These are phyloP conservation scores for Scedosporium dehoogii DNA, from an alignment of 2,329 filamentous ascomycete genomes.

Conservation along the genomic window DNA sequence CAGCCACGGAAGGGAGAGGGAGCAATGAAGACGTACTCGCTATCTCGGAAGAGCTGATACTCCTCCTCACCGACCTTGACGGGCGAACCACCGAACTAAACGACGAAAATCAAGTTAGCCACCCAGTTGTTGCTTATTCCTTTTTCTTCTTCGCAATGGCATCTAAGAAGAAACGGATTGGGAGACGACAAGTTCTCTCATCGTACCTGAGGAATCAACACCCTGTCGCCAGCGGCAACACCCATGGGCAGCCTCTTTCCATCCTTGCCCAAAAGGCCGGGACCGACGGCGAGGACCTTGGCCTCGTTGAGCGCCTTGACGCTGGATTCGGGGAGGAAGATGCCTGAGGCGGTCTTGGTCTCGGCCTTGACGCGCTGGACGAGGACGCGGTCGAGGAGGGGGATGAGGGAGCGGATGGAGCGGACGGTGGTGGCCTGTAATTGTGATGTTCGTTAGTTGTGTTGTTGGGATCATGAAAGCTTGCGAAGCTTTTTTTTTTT, in stretches of 20 bases:
- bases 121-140: no score
- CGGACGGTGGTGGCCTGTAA: conserved; percentile 65
- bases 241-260: conserved; percentile 81
- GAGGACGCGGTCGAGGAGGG: conserved; percentile 94
- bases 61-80: conserved; percentile 98
- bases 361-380: conserved; percentile 98
- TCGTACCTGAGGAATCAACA: conserved; percentile 87
- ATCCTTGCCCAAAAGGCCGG: conserved; percentile 76
- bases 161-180: conserved; percentile 14
- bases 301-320: conserved; percentile 99
- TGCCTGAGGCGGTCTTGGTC: conserved; percentile 88
- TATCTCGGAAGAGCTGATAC: conserved; percentile 90
- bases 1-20: neutral
- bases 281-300: conserved; percentile 89
- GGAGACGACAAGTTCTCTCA: no score
- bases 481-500: neutral
- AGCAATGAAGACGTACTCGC: conserved; percentile 63
- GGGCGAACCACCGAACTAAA: conserved; percentile 80
- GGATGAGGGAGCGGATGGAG: conserved; percentile 88
- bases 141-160: neutral
- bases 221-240: conserved; percentile 76
- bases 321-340: conserved; percentile 93
- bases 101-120: neutral
- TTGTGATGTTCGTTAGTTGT: neutral
- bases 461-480: neutral